A percentile compares a stretch with the other conserved stretches of the same genome.
phyloP scores from a whole-genome alignment of 352 stramenopile species.

The Phytophthora hibernalis region DNA sequence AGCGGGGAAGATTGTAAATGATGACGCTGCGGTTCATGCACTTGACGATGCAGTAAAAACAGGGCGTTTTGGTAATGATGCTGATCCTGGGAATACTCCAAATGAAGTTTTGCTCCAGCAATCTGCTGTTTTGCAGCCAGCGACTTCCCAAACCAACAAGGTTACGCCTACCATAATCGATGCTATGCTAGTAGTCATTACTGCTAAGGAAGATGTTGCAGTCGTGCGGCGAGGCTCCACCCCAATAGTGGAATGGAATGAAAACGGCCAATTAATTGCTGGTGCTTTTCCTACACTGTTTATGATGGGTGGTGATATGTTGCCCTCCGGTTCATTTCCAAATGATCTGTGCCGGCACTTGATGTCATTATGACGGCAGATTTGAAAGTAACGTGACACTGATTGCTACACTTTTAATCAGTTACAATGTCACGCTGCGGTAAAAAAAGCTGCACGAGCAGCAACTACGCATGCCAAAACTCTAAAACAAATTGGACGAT shows the following conservation, averaged over 20 bases:
- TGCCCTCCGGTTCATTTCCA: constrained; percentile 2
- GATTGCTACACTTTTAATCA: constrained; percentile 23
- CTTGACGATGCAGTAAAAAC: background rate
- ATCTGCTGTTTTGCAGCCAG: background rate
- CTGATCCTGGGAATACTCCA: background rate
- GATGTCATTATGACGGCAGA: constrained; percentile 23
- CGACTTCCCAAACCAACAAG: background rate
- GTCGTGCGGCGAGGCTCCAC: background rate
- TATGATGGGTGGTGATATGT: background rate
- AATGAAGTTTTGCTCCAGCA: background rate
- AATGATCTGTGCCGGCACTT: constrained; percentile 3
- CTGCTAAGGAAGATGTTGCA: background rate
- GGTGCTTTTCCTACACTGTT: constrained; percentile 22
- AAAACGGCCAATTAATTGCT: constrained; percentile 21
- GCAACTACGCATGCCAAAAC: background rate
- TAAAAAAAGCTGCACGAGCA: constrained; percentile 11
- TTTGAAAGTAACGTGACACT: constrained; percentile 14
- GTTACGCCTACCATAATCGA: background rate
- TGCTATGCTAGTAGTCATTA: background rate
- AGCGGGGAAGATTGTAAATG: background rate
- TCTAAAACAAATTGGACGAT: constrained; percentile 12
- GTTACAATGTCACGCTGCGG: constrained; percentile 14
- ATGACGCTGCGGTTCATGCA: background rate
- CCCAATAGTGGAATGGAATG: constrained; percentile 17
- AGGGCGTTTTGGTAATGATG: too few species aligned